These are phyloP conservation scores for Apophysomyces elegans DNA, from an alignment of 371 early-diverging fungal genomes.

Conservation along the genomic window DNA sequence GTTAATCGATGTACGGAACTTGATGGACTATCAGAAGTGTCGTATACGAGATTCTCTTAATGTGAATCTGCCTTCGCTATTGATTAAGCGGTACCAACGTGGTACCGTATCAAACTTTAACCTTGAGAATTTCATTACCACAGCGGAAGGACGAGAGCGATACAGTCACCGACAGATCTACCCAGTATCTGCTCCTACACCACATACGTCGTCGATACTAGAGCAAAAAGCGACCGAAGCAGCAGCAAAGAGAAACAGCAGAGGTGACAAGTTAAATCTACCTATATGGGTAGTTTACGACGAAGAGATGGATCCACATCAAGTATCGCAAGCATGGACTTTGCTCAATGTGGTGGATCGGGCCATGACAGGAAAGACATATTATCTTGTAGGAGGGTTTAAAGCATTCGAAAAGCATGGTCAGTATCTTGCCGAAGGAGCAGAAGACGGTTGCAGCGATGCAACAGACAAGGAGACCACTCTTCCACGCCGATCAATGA, in stretches of 20 bases:
- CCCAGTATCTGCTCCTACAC: background rate
- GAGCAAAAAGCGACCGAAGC: conserved; percentile 35
- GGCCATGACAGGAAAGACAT: conserved; percentile 30
- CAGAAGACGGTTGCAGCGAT: conserved; percentile 13
- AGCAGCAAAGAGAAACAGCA: conserved; percentile 19
- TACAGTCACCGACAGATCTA: conserved; percentile 25
- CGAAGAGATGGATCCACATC: conserved; percentile 56
- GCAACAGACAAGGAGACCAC: conserved; percentile 3
- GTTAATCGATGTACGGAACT: conserved; percentile 52
- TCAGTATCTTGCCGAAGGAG: conserved; percentile 17
- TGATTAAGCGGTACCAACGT: conserved; percentile 64
- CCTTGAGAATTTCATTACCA: conserved; percentile 67
- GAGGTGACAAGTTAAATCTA: background rate
- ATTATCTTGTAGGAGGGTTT: conserved; percentile 45
- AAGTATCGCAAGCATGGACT: conserved; percentile 66
- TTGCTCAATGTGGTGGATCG: conserved; percentile 58
- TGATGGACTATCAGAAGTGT: conserved; percentile 46
- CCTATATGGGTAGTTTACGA: conserved; percentile 58
- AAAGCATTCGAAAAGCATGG: conserved; percentile 29
- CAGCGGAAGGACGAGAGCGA: conserved; percentile 57
- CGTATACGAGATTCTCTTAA: conserved; percentile 55
- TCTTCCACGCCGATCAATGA: conserved; percentile 47
- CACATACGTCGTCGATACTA: conserved; percentile 18
- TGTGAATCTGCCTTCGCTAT: conserved; percentile 64
- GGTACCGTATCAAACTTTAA: conserved; percentile 64